Conservation (phyloP, 768 basidiomycete species). For the Boletus rubropictus region DNA sequence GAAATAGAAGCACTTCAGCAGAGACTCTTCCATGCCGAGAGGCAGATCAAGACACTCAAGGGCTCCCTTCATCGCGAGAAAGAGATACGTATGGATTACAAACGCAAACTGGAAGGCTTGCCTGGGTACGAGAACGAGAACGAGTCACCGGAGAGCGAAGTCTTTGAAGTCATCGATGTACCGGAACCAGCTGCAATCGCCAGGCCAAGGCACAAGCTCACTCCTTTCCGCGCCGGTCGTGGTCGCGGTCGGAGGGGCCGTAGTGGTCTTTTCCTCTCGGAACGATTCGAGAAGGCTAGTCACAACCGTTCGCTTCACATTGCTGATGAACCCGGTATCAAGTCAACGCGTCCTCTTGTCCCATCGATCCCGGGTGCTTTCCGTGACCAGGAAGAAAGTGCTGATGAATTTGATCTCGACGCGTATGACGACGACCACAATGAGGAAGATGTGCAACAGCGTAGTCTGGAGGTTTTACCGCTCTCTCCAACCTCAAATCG, state of each 20-base stretch:
- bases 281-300: slow-evolving; percentile 56
- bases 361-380: slow-evolving; percentile 33
- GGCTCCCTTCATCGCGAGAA: slow-evolving; percentile 78
- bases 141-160: slow-evolving; percentile 35
- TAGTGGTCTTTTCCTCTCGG: slow-evolving; percentile 50
- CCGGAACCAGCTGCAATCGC: slow-evolving; percentile 28
- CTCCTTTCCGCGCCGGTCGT: slow-evolving; percentile 50
- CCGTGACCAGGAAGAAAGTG: slow-evolving; percentile 13
- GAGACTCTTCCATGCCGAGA: slow-evolving; percentile 77
- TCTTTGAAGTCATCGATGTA: slow-evolving; percentile 43
- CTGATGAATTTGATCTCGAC: slow-evolving; percentile 21
- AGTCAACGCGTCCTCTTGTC: slow-evolving; percentile 26
- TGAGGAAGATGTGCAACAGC: slow-evolving; percentile 25
- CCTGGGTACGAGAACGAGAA: slow-evolving; percentile 35
- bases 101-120: slow-evolving; percentile 45
- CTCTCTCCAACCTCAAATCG: slow-evolving; percentile 48
- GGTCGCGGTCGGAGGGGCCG: slow-evolving; percentile 47
- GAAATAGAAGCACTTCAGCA: slow-evolving; percentile 81
- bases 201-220: slow-evolving; percentile 38
- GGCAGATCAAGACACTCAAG: slow-evolving; percentile 79
- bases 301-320: slow-evolving; percentile 45
- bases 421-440: slow-evolving; percentile 20
- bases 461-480: slow-evolving; percentile 31
- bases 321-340: slow-evolving; percentile 16
- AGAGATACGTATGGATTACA: slow-evolving; percentile 66